phyloP scores from a whole-genome alignment of 179 eudicot species.

The Vitellaria paradoxa region DNA sequence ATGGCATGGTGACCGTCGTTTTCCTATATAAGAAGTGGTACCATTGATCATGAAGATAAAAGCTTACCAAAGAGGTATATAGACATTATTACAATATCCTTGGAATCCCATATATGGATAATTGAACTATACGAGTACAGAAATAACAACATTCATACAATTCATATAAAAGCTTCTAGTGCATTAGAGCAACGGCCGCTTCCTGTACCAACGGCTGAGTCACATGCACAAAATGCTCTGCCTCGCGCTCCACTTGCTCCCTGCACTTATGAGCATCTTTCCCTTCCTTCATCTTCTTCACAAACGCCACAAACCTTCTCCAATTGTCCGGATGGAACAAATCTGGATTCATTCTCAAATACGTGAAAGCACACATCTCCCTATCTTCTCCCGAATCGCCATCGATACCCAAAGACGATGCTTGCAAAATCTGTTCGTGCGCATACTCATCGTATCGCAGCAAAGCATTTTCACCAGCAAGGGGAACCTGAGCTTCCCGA shows the following conservation, averaged over 20 bases:
- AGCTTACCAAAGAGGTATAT: neutral
- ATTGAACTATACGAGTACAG: neutral
- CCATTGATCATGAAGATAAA: neutral
- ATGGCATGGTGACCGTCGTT: neutral
- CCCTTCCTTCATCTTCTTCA: conserved; percentile 95
- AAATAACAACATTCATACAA: neutral
- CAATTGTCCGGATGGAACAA: conserved; percentile 89
- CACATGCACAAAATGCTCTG: conserved; percentile 77
- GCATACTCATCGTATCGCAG: conserved; percentile 85
- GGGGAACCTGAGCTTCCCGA: conserved; percentile 55
- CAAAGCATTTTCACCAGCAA: conserved; percentile 92
- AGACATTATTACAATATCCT: neutral
- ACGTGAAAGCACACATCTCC: conserved; percentile 93
- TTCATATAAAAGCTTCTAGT: conserved; percentile 11
- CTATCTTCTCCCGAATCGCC: conserved; percentile 39
- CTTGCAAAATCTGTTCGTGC: conserved; percentile 65
- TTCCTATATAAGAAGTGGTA: too few species aligned
- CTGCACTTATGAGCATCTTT: conserved; percentile 47
- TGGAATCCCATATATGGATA: neutral
- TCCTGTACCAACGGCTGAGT: conserved; percentile 74
- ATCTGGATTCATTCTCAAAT: conserved; percentile 85
- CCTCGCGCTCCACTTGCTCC: conserved; percentile 88
- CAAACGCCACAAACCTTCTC: conserved; percentile 80
- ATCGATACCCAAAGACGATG: conserved; percentile 48
- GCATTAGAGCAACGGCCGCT: conserved; percentile 81